These are phyloP conservation scores for Nakataea oryzae DNA, from an alignment of 2,329 filamentous ascomycete genomes.

Conservation along the genomic window DNA sequence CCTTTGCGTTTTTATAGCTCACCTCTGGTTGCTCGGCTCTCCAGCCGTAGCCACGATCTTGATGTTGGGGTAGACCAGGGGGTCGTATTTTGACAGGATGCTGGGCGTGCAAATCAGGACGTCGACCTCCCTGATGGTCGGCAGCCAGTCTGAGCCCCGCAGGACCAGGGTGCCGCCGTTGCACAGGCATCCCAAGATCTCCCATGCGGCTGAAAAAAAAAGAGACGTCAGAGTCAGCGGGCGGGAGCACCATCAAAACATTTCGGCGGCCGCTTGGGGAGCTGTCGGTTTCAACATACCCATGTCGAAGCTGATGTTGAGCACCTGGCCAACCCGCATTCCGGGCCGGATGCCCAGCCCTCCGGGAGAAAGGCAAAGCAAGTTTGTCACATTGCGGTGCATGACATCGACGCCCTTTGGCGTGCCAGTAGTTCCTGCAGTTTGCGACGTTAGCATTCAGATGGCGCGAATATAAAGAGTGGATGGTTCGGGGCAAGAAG, in stretches of 20 bases:
- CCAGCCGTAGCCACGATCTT: constrained; percentile 3
- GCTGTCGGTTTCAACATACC: constrained; percentile 26
- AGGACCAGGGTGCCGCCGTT: constrained; percentile 47
- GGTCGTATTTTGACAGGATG: constrained; percentile 7
- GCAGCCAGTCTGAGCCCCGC: constrained; percentile 34
- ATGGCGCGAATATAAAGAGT: not conserved
- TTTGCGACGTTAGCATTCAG: not conserved
- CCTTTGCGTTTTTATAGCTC: not conserved
- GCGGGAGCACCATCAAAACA: not conserved
- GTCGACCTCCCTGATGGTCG: constrained; percentile 1
- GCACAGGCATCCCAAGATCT: constrained; percentile 45
- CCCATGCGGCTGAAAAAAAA: constrained; percentile 40
- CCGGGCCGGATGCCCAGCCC: constrained; percentile 36
- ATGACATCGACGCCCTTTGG: constrained; percentile 4
- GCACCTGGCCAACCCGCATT: constrained; percentile 40
- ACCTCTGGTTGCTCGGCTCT: constrained; percentile 5
- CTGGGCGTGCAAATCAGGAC: constrained; percentile 7
- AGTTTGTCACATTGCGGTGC: constrained; percentile 29
- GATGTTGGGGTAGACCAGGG: constrained; percentile 5
- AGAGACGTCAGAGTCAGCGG: not conserved
- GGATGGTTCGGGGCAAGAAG: too few species aligned
- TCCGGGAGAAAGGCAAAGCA: constrained; percentile 23
- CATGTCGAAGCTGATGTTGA: constrained; percentile 53
- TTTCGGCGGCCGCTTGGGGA: not conserved
- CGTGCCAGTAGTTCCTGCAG: constrained; percentile 38